phyloP scores from a whole-genome alignment of 306 rosid genomes.

The Clitoria ternatea region DNA sequence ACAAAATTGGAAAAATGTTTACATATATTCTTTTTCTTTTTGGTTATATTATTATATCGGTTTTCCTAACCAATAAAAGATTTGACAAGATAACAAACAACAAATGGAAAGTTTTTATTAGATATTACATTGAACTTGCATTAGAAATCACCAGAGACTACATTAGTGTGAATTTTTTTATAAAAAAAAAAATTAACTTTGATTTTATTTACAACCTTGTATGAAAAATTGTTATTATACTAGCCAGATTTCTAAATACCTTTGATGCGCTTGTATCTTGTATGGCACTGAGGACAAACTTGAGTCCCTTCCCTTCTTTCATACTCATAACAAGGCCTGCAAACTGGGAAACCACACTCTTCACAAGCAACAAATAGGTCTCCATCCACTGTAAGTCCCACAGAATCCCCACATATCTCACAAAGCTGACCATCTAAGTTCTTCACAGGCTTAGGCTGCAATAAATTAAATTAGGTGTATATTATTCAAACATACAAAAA shows the following conservation, averaged over 20 bases:
- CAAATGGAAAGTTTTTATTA: too few species aligned
- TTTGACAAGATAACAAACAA: too few species aligned
- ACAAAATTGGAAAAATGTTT: background rate
- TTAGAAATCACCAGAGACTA: too few species aligned
- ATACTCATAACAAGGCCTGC: conserved; percentile 97
- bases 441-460: conserved; percentile 83
- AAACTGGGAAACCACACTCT: conserved; percentile 95
- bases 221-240: background rate
- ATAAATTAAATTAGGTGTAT: background rate
- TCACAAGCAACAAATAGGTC: conserved; percentile 95
- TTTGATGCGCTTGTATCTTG: conserved; percentile 92
- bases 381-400: conserved; percentile 81
- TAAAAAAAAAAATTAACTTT: too few species aligned
- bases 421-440: conserved; percentile 96
- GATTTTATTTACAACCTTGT: too few species aligned
- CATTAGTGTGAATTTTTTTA: too few species aligned
- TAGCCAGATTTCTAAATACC: conserved; percentile 33
- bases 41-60: too few species aligned
- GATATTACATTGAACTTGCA: too few species aligned
- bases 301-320: conserved; percentile 96
- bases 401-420: conserved; percentile 93
- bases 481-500: background rate
- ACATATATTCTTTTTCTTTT: background rate
- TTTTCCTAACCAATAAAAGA: too few species aligned
- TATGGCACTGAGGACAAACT: conserved; percentile 91